These are phyloP conservation scores for Botrytis squamosa DNA, from an alignment of 2,329 filamentous ascomycete species.

Conservation along the genomic window DNA sequence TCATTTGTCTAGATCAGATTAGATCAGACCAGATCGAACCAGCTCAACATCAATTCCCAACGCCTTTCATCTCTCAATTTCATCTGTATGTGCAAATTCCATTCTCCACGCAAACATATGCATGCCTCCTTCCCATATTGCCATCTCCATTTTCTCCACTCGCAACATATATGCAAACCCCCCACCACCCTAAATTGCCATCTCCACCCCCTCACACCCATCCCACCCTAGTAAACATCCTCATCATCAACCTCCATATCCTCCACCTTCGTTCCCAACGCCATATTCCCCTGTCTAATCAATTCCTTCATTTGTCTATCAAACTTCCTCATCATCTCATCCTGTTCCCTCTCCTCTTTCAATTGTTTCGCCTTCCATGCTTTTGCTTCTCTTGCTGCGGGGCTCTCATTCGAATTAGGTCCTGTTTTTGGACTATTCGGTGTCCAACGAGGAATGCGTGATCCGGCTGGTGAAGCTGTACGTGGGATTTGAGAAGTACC, in stretches of 20 bases:
- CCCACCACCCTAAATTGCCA: neutral
- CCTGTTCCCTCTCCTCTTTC: slow-evolving; percentile 73
- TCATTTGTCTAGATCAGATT: neutral
- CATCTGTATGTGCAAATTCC: neutral
- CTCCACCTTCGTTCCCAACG: slow-evolving; percentile 64
- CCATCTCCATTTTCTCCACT: neutral
- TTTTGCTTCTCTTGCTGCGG: slow-evolving; percentile 63
- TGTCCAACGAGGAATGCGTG: slow-evolving; percentile 44
- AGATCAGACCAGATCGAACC: neutral
- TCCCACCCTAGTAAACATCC: neutral
- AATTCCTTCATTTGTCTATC: slow-evolving; percentile 78
- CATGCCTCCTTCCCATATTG: too few relatives aligned
- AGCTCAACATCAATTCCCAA: neutral
- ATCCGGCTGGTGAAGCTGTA: slow-evolving; percentile 55
- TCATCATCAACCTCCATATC: slow-evolving; percentile 34
- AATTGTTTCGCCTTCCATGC: slow-evolving; percentile 69
- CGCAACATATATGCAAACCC: neutral
- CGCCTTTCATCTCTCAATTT: neutral
- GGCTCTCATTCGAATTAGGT: slow-evolving; percentile 30
- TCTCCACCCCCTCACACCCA: too few relatives aligned
- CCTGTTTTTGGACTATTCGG: slow-evolving; percentile 22
- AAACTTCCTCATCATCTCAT: slow-evolving; percentile 75
- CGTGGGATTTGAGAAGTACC: slow-evolving; percentile 44
- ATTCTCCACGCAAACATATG: neutral
- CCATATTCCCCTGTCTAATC: slow-evolving; percentile 86